Percentiles rank a stretch among this genome's conserved stretches.
Evolutionary conservation across 768 basidiomycete genomes (phyloP).

Genomic region (Lenzites betulinus): DNA sequence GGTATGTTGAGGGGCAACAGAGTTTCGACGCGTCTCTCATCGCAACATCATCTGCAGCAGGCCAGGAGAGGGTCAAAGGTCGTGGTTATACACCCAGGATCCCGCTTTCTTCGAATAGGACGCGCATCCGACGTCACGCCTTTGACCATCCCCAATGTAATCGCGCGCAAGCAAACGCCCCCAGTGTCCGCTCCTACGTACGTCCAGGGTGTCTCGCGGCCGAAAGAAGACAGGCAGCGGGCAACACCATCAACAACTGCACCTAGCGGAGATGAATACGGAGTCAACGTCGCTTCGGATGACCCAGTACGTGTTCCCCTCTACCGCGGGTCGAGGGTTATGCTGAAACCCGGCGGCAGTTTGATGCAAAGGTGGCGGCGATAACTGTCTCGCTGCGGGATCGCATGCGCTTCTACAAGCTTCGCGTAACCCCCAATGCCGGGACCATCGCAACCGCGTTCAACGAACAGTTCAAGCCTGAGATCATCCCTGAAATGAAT

Average conservation of each 20-base stretch:
- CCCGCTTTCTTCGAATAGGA: conserved; percentile 71
- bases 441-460: conserved; percentile 71
- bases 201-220: conserved; percentile 56
- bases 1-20: conserved; percentile 18
- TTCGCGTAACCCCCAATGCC: conserved; percentile 72
- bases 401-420: conserved; percentile 84
- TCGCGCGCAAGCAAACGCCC: conserved; percentile 63
- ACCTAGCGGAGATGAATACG: conserved; percentile 52
- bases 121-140: conserved; percentile 78
- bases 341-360: conserved; percentile 44
- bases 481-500: conserved; percentile 82
- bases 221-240: conserved; percentile 42
- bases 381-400: conserved; percentile 75
- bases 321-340: too few species aligned
- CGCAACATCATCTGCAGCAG: conserved; percentile 23
- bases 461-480: conserved; percentile 83
- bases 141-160: conserved; percentile 64
- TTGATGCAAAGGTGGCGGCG: conserved; percentile 73
- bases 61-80: conserved; percentile 75
- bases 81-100: conserved; percentile 80
- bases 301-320: conserved; percentile 54
- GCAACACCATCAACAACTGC: conserved; percentile 25
- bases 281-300: conserved; percentile 47
- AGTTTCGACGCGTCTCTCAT: conserved; percentile 25
- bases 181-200: conserved; percentile 46